Conservation (phyloP, 2,329 filamentous ascomycete species). For the Catunica adiposa region DNA sequence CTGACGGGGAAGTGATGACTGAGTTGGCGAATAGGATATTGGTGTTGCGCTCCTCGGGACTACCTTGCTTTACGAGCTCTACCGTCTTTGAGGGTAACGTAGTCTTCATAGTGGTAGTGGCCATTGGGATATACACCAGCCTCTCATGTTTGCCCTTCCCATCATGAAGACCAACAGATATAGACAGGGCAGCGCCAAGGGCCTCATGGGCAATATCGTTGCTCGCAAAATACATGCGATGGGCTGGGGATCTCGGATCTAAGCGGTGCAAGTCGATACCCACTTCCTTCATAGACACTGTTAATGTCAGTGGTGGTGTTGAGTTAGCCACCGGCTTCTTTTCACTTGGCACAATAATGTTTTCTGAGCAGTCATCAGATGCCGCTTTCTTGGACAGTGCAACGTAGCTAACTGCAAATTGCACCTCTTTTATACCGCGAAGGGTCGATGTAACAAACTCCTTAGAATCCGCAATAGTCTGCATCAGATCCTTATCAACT, state of each 20-base stretch:
- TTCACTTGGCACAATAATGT: background rate
- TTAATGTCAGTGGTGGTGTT: constrained; percentile 54
- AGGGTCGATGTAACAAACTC: constrained; percentile 83
- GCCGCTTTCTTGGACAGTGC: constrained; percentile 69
- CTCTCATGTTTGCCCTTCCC: constrained; percentile 73
- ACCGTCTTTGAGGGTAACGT: constrained; percentile 90
- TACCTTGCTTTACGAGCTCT: constrained; percentile 55
- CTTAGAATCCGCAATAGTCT: constrained; percentile 78
- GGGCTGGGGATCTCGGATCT: constrained; percentile 80
- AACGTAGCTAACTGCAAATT: constrained; percentile 84
- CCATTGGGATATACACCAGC: constrained; percentile 89
- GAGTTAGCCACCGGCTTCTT: constrained; percentile 26
- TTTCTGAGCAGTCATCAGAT: constrained; percentile 26
- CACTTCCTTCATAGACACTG: constrained; percentile 83
- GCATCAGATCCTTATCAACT: constrained; percentile 40
- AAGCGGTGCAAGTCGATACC: constrained; percentile 83
- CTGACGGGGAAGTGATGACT: constrained; percentile 85
- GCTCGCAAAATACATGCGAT: constrained; percentile 94
- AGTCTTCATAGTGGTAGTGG: constrained; percentile 84
- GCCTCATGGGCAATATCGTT: constrained; percentile 92
- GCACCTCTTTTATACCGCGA: constrained; percentile 86
- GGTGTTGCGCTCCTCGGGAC: constrained; percentile 68
- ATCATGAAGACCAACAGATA: constrained; percentile 82
- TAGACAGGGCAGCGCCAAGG: constrained; percentile 75
- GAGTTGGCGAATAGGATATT: constrained; percentile 95